These are phyloP conservation scores for Suhomyces sp. DNA, from an alignment of 805 yeast species.

Conservation along the genomic window DNA sequence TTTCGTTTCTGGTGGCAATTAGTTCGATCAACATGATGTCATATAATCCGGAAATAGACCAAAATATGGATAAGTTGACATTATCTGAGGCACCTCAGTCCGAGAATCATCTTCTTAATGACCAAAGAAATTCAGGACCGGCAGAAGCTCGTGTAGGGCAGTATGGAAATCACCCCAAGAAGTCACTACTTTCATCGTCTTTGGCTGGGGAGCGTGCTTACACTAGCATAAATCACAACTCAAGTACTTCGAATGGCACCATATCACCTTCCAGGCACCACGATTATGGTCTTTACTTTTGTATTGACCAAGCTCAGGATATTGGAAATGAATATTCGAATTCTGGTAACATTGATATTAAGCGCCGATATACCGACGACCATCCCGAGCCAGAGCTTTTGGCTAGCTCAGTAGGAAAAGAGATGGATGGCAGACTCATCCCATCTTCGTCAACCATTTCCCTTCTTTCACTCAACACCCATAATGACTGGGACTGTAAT, in stretches of 20 bases:
- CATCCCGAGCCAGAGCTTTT: constrained; percentile 45
- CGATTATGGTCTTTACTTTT: constrained; percentile 2
- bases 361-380: constrained; percentile 20
- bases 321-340: constrained; percentile 5
- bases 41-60: constrained; percentile 4
- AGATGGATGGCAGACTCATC: constrained; percentile 36
- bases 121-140: neutral
- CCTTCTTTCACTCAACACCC: constrained; percentile 30
- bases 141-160: neutral
- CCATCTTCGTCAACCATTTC: constrained; percentile 45
- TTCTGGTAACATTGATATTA: constrained; percentile 2
- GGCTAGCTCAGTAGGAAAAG: constrained; percentile 43
- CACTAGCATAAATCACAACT: neutral
- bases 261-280: neutral
- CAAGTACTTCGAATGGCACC: neutral
- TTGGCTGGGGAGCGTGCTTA: constrained; percentile 21
- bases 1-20: neutral
- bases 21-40: constrained; percentile 31
- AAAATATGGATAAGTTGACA: constrained; percentile 2
- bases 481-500: constrained; percentile 7
- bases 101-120: neutral
- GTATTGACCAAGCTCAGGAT: constrained; percentile 11
- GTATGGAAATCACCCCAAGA: constrained; percentile 8
- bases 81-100: neutral
- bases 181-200: constrained; percentile 26